Conservation (phyloP, 371 early-diverging fungal genomes). For the Apophysomyces variabilis region DNA sequence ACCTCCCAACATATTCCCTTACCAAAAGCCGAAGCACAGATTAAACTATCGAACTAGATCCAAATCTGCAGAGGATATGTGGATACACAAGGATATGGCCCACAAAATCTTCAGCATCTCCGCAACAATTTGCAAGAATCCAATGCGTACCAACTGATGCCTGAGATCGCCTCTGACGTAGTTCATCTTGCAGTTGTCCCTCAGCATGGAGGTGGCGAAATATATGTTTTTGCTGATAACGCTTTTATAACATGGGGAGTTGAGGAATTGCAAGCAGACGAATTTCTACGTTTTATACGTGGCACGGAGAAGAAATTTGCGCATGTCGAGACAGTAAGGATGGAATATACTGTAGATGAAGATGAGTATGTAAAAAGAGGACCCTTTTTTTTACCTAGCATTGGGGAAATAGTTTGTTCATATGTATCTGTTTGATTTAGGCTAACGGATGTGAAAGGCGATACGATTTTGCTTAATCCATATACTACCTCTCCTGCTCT, state of each 20-base stretch:
- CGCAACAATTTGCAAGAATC: slow-evolving; percentile 10
- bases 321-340: slow-evolving; percentile 11
- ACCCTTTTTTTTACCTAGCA: neutral
- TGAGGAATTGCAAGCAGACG: slow-evolving; percentile 8
- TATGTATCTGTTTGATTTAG: slow-evolving; percentile 7
- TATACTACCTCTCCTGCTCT: slow-evolving; percentile 23
- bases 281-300: slow-evolving; percentile 18
- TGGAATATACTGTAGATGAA: slow-evolving; percentile 34
- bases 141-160: neutral
- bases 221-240: slow-evolving; percentile 32
- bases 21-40: no score
- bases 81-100: slow-evolving; percentile 23
- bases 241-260: slow-evolving; percentile 34
- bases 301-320: neutral
- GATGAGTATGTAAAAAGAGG: slow-evolving; percentile 33
- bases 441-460: slow-evolving; percentile 34
- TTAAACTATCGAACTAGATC: slow-evolving; percentile 18
- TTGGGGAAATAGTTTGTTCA: neutral
- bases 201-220: slow-evolving; percentile 30
- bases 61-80: slow-evolving; percentile 33
- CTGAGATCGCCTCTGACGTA: slow-evolving; percentile 15
- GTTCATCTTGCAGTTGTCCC: slow-evolving; percentile 21
- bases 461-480: slow-evolving; percentile 35
- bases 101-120: neutral
- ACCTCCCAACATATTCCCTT: neutral